Conservation (phyloP, 352 stramenopile species). For the Pythium sp. region DNA sequence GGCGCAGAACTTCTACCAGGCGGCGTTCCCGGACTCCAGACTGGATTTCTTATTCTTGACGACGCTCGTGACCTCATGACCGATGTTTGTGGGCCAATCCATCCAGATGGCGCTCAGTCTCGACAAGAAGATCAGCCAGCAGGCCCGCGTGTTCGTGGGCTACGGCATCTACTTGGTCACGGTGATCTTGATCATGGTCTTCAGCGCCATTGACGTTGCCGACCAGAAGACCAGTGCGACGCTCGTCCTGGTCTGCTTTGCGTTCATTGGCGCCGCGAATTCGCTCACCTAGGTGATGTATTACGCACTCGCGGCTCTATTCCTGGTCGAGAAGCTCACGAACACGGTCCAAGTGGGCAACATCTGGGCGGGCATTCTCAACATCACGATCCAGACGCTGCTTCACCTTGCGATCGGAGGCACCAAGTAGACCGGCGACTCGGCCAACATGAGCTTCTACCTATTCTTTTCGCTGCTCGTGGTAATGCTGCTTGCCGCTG, state of each 20-base stretch:
- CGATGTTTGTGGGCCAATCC: slow-evolving; percentile 48
- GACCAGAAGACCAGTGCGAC: slow-evolving; percentile 44
- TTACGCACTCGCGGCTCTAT: slow-evolving; percentile 60
- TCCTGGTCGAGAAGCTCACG: slow-evolving; percentile 63
- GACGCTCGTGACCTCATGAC: slow-evolving; percentile 55
- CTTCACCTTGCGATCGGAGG: slow-evolving; percentile 51
- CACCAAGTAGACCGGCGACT: slow-evolving; percentile 33
- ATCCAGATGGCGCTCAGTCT: slow-evolving; percentile 56
- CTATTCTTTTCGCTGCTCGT: slow-evolving; percentile 61
- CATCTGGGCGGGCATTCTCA: slow-evolving; percentile 42
- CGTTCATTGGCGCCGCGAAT: slow-evolving; percentile 45
- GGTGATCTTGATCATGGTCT: slow-evolving; percentile 60
- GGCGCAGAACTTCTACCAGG: slow-evolving; percentile 58
- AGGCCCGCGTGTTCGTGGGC: slow-evolving; percentile 41
- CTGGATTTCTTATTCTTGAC: slow-evolving; percentile 72
- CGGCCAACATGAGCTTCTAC: slow-evolving; percentile 45
- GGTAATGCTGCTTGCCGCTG: slow-evolving; percentile 39
- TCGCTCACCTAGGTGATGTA: slow-evolving; percentile 55
- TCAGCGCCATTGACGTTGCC: slow-evolving; percentile 47
- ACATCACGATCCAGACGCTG: slow-evolving; percentile 54
- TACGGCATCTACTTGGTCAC: slow-evolving; percentile 59
- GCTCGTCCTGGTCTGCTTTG: slow-evolving; percentile 59
- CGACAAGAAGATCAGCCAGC: slow-evolving; percentile 49
- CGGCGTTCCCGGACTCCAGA: slow-evolving; percentile 41
- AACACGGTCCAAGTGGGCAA: slow-evolving; percentile 71